Evolutionary conservation across 2,329 filamentous ascomycete genomes (phyloP), one percentile per base, ranked within the genome.

Genomic region (Paraphoma sp.): DNA sequence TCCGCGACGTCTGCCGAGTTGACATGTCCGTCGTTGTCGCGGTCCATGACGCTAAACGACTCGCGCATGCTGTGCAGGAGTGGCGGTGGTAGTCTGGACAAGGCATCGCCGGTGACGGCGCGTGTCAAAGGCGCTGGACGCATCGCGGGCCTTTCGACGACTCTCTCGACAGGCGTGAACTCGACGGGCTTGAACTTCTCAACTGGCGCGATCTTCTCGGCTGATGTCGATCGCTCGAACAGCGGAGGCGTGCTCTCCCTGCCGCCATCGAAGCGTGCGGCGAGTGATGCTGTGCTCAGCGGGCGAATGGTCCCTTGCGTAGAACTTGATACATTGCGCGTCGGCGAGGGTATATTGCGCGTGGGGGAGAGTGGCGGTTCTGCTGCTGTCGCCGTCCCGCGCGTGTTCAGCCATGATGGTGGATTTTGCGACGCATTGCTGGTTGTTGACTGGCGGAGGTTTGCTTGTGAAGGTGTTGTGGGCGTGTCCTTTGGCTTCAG

Each of bases 21-120:
- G 59, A 99, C 89, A 48, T 86, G 82, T 16, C 94, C 93, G 70
- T 95, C 92, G 70, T 92, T 93, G 76, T 95, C 89, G 57, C 92
- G 86, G 76, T 98, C 95, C 45, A 99, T 83, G 56, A 97, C 93
- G 76, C 96, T 92, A 76, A 98, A 99, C 0, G 90, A 92, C 73
- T 98, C 94, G 58, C 95, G 87, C 78, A 99, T 86, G 67, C 92
- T 91, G 69, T 93, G 87, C 36, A 97, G 87, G 67, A 97, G 92
- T 3, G 91, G 83, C 2, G 92, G 88, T 38, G 94, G 90, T 42
- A 98, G 79, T 69, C 91, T 89, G 2, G 89, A 88, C 44, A 93
- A 80, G 14, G 69, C 65, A 51, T 73, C 73, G 49, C 50, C 71
- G 4, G 68, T 71, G 45, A 49, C 63, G 33, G 60, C 64, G 10